Base-by-base conservation (phyloP, 140 eudicot genomes). In the Flaveria floridana region DNA sequence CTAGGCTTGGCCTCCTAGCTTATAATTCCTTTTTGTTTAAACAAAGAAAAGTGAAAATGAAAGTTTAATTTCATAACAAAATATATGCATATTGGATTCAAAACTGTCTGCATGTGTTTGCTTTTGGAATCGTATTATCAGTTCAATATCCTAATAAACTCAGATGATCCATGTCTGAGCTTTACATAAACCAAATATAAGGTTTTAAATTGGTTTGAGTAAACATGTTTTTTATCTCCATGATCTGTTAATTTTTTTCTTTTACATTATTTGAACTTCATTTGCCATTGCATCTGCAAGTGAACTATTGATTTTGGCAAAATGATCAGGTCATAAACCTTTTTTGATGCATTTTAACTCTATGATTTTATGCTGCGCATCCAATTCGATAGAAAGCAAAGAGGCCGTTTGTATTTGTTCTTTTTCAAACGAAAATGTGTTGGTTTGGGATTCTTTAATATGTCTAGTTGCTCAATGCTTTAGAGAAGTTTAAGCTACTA, bases 41-140 rank as follows among this genome's bases (percentile, higher is more conserved):
- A 28, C n/a, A 55, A 52, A 53, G 76, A 34, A 34, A 28, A 53
- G 51, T 34, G 65, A 53, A 53, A 14, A 34, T 30, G 64, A 37
- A 71, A 52, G 44, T 55, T 28, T 39, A 19, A 6, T 55, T 71
- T 71, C 34, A 50, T 8, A 15, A 70, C 41, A 25, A 50, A 26
- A 71, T 52, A 4, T 55, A 7, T 73, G 11, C 69, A 42, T 42
- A 19, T 21, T 73, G 26, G 42, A 42, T 21, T 41, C n/a, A 13
- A 18, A 2, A 70, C 9, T 26, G 42, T 44, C 2, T 34, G n/a
- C 16, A 48, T 59, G 48, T 56, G 68, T 72, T 56, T 56, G 55
- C 48, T 23, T 72, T 19, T 19, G 41, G 20, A 72, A 57, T 57
- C 52, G 3, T 21, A 57, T 20, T 57, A 18, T 53, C 18, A 53